These are phyloP conservation scores for Russula sp. DNA, from an alignment of 768 basidiomycete genomes.

Conservation along the genomic window DNA sequence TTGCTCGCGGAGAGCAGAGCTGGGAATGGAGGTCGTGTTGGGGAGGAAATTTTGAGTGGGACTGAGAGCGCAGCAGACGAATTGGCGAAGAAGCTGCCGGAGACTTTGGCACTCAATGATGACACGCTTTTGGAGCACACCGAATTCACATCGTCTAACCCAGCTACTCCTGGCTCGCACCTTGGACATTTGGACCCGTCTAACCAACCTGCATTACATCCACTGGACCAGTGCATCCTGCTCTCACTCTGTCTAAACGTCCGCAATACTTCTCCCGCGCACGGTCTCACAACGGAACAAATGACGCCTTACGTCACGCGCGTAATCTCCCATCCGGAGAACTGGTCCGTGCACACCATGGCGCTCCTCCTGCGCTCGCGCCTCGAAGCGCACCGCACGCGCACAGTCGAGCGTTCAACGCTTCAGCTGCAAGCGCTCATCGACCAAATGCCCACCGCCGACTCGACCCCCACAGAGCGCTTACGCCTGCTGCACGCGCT, in stretches of 20 bases:
- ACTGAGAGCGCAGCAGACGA: slow-evolving; percentile 58
- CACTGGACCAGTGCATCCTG: slow-evolving; percentile 91
- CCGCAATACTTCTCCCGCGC: slow-evolving; percentile 81
- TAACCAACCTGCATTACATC: slow-evolving; percentile 81
- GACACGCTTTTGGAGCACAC: slow-evolving; percentile 96
- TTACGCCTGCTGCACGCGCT: slow-evolving; percentile 78
- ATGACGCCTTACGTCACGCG: slow-evolving; percentile 91
- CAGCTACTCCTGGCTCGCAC: slow-evolving; percentile 44
- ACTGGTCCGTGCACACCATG: slow-evolving; percentile 98
- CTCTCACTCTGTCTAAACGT: slow-evolving; percentile 88
- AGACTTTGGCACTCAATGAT: slow-evolving; percentile 83
- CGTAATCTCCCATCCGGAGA: slow-evolving; percentile 83
- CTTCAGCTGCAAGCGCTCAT: slow-evolving; percentile 93
- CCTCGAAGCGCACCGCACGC: slow-evolving; percentile 80
- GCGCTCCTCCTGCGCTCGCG: slow-evolving; percentile 91
- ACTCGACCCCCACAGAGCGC: slow-evolving; percentile 70
- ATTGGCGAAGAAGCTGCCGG: slow-evolving; percentile 49
- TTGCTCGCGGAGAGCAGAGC: slow-evolving; percentile 85
- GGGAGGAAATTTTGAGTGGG: slow-evolving; percentile 12
- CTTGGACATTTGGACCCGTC: slow-evolving; percentile 78
- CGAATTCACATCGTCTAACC: slow-evolving; percentile 75
- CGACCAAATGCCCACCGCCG: slow-evolving; percentile 92
- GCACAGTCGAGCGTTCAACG: slow-evolving; percentile 90
- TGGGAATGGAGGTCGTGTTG: not conserved
- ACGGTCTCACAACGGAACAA: slow-evolving; percentile 89